Percentiles rank a stretch among this genome's conserved stretches.
phyloP scores from a whole-genome alignment of 768 basidiomycete genomes.

The Multifurca ochricompacta region DNA sequence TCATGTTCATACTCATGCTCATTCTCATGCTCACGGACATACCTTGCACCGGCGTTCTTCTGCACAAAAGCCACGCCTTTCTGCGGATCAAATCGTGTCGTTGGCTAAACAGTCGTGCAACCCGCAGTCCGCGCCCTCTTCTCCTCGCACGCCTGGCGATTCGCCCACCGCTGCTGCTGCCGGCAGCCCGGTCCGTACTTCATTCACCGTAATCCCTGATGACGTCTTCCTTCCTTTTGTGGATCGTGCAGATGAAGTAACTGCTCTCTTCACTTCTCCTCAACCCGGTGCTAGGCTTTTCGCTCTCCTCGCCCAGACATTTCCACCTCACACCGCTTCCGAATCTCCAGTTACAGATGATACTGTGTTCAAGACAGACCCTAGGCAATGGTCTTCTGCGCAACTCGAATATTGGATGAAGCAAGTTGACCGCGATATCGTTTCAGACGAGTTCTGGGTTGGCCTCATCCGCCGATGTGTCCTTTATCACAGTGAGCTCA shows the following conservation, averaged over 20 bases:
- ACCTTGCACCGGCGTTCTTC: constrained; percentile 39
- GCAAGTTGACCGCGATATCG: constrained; percentile 49
- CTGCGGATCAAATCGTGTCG: constrained; percentile 68
- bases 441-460: constrained; percentile 68
- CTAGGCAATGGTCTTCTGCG: constrained; percentile 60
- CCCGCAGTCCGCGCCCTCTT: constrained; percentile 30
- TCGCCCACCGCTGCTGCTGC: constrained; percentile 16
- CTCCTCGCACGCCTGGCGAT: constrained; percentile 21
- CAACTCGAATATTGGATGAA: constrained; percentile 68
- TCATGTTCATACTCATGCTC: no score
- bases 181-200: constrained; percentile 36
- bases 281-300: constrained; percentile 66
- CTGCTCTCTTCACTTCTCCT: constrained; percentile 47
- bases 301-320: constrained; percentile 64
- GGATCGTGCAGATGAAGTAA: constrained; percentile 71
- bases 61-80: constrained; percentile 34
- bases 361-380: constrained; percentile 40
- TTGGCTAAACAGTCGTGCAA: constrained; percentile 57
- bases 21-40: constrained; percentile 24
- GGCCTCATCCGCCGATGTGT: constrained; percentile 67
- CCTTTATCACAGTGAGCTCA: constrained; percentile 67
- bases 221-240: constrained; percentile 82
- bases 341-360: constrained; percentile 21
- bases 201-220: constrained; percentile 68
- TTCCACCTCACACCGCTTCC: constrained; percentile 29